Base-by-base conservation (phyloP, 2,329 filamentous ascomycete species). In the Colletotrichum cordylinicola region DNA sequence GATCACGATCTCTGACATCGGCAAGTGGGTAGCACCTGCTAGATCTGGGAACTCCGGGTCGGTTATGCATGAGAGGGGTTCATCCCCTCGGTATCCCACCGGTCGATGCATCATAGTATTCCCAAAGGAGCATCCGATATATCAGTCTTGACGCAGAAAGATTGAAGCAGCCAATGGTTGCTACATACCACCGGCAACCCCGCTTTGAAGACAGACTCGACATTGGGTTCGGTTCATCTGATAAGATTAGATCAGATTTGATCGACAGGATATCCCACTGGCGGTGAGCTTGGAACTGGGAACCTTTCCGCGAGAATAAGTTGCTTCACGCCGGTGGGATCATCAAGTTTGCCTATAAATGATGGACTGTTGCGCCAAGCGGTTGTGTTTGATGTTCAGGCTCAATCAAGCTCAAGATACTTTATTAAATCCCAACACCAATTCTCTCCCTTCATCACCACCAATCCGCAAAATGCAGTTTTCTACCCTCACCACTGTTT, bases 401-500 rank as follows among this genome's bases (percentile, higher is more conserved):
- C 37, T 66, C 61, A 3, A 33, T 4, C 16, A 33, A 33, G 31
- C 55, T 29, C 2, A 18, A 16, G 18, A 33, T 8, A 33, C 12
- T n/a, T 33, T 18, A 35, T 18, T 4, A 13, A 6, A 33, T n/a
- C 18, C 16, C 27, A 24, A 24, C 2, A 61, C 18, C 12, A n/a
- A 4, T 7, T 4, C n/a, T 18, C 13, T n/a, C 33, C 4, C 15
- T 8, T 39, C 62, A 21, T 18, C 21, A 9, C 24, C 21, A 15
- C 18, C 62, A 66, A 48, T 3, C 10, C 24, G 29, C 62, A 66
- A 66, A 31, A 52, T 66, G 39, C 52, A 90, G 89, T 7, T 85
- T 87, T 2, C 90, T 90, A 29, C 90, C 90, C 5, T 92, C 7
- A 66, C 62, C 39, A 31, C 62, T 16, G 24, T 91, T 83, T 89